These are phyloP conservation scores for Colletotrichum sp. DNA, from an alignment of 2,329 filamentous ascomycete species.

Conservation along the genomic window DNA sequence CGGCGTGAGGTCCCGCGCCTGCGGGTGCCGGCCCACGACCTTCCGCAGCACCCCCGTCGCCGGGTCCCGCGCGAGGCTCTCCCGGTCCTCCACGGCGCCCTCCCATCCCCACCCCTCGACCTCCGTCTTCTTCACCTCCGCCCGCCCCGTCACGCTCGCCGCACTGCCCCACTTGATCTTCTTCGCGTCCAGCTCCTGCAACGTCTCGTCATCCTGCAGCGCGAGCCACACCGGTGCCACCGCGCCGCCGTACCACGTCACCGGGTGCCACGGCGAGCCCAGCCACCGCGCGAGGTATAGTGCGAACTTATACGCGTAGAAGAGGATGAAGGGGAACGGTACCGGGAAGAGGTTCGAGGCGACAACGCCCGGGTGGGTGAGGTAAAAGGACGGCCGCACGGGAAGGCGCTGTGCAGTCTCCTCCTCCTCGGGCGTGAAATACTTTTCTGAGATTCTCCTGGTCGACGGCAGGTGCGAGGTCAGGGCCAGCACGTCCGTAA, in stretches of 20 bases:
- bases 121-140: slow-evolving; percentile 76
- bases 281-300: slow-evolving; percentile 77
- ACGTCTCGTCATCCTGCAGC: slow-evolving; percentile 66
- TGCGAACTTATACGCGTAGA: slow-evolving; percentile 69
- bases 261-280: slow-evolving; percentile 88
- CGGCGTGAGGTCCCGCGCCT: slow-evolving; percentile 62
- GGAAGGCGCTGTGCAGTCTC: slow-evolving; percentile 24
- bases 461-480: slow-evolving; percentile 72
- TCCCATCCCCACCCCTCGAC: slow-evolving; percentile 85
- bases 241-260: slow-evolving; percentile 79
- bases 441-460: slow-evolving; percentile 59
- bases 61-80: slow-evolving; percentile 48
- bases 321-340: slow-evolving; percentile 69
- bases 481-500: slow-evolving; percentile 84
- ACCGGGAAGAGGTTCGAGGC: slow-evolving; percentile 83
- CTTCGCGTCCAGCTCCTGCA: slow-evolving; percentile 62
- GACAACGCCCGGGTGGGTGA: slow-evolving; percentile 87
- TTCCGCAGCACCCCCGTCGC: slow-evolving; percentile 53
- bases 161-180: slow-evolving; percentile 84
- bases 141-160: slow-evolving; percentile 61
- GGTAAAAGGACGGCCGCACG: slow-evolving; percentile 67
- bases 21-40: slow-evolving; percentile 63
- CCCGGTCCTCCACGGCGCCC: slow-evolving; percentile 58
- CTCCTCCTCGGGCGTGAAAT: slow-evolving; percentile 48
- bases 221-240: slow-evolving; percentile 79